phyloP scores from a whole-genome alignment of 164 flowering plant species.

The Chloranthus sessilifolius region DNA sequence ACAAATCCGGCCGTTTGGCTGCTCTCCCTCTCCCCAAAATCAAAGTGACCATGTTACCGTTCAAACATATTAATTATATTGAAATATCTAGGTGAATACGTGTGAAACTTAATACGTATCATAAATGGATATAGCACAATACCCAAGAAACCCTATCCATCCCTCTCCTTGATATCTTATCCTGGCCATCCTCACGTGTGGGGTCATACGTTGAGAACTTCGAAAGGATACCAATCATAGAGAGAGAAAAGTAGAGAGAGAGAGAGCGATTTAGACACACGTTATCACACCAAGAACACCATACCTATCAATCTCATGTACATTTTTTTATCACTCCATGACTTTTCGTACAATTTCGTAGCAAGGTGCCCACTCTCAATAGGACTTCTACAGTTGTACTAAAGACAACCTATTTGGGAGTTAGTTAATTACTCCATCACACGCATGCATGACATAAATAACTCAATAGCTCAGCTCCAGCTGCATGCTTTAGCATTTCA shows the following conservation, averaged over 20 bases:
- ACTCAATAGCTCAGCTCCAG: conserved; percentile 23
- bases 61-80: too few species aligned
- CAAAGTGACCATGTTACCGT: too few species aligned
- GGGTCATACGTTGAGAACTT: conserved; percentile 33
- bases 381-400: too few species aligned
- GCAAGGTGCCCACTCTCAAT: conserved; percentile 13
- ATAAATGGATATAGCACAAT: conserved; percentile 39
- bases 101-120: too few species aligned
- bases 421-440: not conserved
- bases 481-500: conserved; percentile 31
- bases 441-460: not conserved
- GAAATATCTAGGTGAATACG: too few species aligned
- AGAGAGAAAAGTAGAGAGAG: conserved; percentile 6
- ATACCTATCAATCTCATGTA: not conserved
- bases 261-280: conserved; percentile 3
- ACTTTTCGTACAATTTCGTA: conserved; percentile 63
- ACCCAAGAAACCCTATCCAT: conserved; percentile 56
- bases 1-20: too few species aligned
- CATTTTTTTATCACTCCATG: conserved; percentile 7
- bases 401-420: too few species aligned
- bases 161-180: conserved; percentile 50
- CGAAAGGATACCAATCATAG: conserved; percentile 18
- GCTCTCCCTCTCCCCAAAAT: too few species aligned
- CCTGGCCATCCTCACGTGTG: conserved; percentile 34
- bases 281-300: too few species aligned